A percentile compares a stretch with the other conserved stretches of the same genome.
These are phyloP conservation scores for Starmera dryadoides DNA, from an alignment of 805 yeast species.

Conservation along the genomic window DNA sequence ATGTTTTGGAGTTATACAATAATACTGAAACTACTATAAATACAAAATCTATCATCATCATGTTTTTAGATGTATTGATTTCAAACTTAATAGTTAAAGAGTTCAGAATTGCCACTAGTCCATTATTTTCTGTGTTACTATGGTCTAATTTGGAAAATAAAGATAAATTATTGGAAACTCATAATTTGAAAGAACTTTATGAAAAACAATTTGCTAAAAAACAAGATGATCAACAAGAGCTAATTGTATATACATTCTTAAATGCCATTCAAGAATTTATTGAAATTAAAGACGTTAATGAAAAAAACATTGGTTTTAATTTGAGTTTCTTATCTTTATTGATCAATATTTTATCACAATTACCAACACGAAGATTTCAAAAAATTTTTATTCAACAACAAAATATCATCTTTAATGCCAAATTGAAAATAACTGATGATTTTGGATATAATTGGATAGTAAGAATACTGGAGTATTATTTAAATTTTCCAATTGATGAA, in stretches of 20 bases:
- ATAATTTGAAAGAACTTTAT: background rate
- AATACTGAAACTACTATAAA: background rate
- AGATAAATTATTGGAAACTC: constrained; percentile 2
- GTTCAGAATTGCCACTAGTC: constrained; percentile 16
- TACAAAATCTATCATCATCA: background rate
- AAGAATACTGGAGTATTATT: constrained; percentile 16
- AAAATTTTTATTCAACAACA: constrained; percentile 23
- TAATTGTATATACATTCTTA: too few relatives aligned
- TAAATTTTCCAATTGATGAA: constrained; percentile 36
- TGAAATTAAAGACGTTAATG: background rate
- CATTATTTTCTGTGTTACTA: constrained; percentile 25
- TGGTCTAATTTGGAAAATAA: constrained; percentile 23
- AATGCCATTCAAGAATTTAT: background rate
- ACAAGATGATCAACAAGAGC: background rate
- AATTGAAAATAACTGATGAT: background rate
- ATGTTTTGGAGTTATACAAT: background rate
- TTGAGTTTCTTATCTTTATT: constrained; percentile 17
- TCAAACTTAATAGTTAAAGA: constrained; percentile 4
- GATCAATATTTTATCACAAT: constrained; percentile 26
- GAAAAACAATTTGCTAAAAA: background rate
- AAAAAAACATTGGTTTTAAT: background rate
- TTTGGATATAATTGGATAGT: background rate
- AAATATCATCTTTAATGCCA: constrained; percentile 13
- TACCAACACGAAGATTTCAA: constrained; percentile 33
- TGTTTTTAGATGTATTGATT: background rate